Percentiles rank a stretch among this genome's conserved stretches.
Evolutionary conservation across 352 stramenopile species (phyloP).

Genomic region (Blastocystis sp.): DNA sequence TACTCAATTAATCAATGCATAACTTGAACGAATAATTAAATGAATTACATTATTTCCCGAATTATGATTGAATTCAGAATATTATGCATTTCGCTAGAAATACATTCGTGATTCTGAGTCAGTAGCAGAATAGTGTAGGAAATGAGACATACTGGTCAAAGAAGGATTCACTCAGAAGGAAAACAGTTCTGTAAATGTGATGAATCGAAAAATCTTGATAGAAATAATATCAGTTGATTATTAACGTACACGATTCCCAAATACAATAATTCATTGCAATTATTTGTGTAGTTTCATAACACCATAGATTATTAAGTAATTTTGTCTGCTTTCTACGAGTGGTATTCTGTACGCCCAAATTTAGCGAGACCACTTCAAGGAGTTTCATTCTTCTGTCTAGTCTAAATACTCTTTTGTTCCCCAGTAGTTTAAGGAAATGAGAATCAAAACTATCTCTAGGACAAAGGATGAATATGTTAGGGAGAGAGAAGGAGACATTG

Average conservation of each 20-base stretch:
- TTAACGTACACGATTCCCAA: not conserved
- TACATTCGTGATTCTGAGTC: too few relatives aligned
- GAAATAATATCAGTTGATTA: not conserved
- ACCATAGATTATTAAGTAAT: too few relatives aligned
- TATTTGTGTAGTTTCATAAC: not conserved
- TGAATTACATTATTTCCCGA: too few relatives aligned
- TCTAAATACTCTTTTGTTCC: constrained; percentile 24
- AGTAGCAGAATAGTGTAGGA: too few relatives aligned
- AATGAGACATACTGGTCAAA: too few relatives aligned
- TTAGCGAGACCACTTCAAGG: not conserved
- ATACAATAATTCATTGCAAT: not conserved
- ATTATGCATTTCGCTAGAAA: too few relatives aligned
- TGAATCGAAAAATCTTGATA: too few relatives aligned
- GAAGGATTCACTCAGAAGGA: too few relatives aligned
- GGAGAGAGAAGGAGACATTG: constrained; percentile 83
- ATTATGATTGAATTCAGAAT: too few relatives aligned
- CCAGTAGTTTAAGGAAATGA: constrained; percentile 77
- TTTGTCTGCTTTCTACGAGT: too few relatives aligned
- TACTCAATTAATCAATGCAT: not conserved
- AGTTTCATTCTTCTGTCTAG: not conserved
- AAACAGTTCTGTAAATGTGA: too few relatives aligned
- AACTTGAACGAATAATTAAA: not conserved
- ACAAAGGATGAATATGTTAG: constrained; percentile 85
- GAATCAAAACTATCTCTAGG: constrained; percentile 96
- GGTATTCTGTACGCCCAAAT: too few relatives aligned